A percentile compares a stretch with the other conserved stretches of the same genome.
Conservation (phyloP, 371 early-diverging fungal species). For the Mycotypha africana region DNA sequence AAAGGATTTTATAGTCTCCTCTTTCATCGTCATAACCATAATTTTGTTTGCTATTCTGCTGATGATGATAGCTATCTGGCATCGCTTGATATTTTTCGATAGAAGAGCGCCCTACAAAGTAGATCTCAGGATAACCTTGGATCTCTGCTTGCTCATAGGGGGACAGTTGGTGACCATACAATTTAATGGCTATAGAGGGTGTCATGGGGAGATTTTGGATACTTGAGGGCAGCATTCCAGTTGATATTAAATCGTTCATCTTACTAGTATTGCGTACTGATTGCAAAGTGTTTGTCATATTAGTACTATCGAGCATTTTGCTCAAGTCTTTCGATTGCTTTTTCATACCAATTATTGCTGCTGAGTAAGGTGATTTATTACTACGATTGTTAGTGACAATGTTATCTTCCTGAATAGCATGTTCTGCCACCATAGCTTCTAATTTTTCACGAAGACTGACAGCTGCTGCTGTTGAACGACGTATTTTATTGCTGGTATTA, state of each 20-base stretch:
- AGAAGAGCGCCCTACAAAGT: constrained; percentile 70
- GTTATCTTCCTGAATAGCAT: constrained; percentile 19
- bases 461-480: constrained; percentile 7
- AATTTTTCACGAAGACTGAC: constrained; percentile 25
- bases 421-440: constrained; percentile 29
- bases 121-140: constrained; percentile 66
- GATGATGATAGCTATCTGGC: constrained; percentile 30
- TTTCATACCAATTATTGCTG: too few species aligned
- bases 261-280: too few species aligned
- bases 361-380: too few species aligned
- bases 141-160: constrained; percentile 80
- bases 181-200: constrained; percentile 25
- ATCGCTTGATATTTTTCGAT: constrained; percentile 45
- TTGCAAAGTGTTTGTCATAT: too few species aligned
- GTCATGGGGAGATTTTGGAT: constrained; percentile 26
- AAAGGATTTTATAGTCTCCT: constrained; percentile 85
- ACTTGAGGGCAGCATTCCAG: constrained; percentile 13
- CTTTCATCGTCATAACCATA: constrained; percentile 90
- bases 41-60: constrained; percentile 36
- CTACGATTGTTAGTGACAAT: too few species aligned
- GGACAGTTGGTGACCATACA: constrained; percentile 50
- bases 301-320: too few species aligned
- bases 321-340: too few species aligned
- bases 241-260: constrained; percentile 6
- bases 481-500: background rate